Evolutionary conservation across 2,329 filamentous ascomycete species (phyloP).

Genomic region (Fonsecaea monophora): DNA sequence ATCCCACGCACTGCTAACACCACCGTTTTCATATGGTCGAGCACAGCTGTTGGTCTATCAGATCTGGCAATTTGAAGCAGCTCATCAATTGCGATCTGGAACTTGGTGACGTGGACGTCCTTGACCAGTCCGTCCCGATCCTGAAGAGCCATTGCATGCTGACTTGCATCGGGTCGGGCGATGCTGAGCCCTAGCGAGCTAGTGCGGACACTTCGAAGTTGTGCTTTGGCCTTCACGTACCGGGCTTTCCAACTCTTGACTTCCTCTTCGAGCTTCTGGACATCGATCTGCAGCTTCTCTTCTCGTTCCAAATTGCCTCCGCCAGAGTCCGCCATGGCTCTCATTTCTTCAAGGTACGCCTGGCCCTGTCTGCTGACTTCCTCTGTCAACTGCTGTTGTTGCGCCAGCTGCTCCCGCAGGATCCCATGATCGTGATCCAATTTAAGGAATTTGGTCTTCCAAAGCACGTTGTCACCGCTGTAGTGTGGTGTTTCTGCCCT

Average conservation of each 20-base stretch:
- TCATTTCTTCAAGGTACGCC: constrained; percentile 87
- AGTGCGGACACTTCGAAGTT: constrained; percentile 79
- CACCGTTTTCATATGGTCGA: constrained; percentile 86
- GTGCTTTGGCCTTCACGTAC: constrained; percentile 86
- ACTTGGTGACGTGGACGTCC: constrained; percentile 91
- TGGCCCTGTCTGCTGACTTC: constrained; percentile 86
- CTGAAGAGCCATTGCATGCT: constrained; percentile 70
- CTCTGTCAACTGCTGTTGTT: constrained; percentile 83
- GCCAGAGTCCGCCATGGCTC: constrained; percentile 79
- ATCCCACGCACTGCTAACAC: constrained; percentile 83
- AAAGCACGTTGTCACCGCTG: constrained; percentile 39
- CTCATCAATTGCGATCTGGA: constrained; percentile 93
- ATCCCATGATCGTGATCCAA: constrained; percentile 70
- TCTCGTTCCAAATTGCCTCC: constrained; percentile 81
- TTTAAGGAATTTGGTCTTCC: constrained; percentile 65
- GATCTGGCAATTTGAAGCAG: constrained; percentile 77
- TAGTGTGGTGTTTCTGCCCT: constrained; percentile 31
- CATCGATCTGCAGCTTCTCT: constrained; percentile 74
- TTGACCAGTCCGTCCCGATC: constrained; percentile 79
- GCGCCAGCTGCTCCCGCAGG: constrained; percentile 67
- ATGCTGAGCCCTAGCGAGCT: constrained; percentile 75
- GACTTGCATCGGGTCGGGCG: constrained; percentile 48
- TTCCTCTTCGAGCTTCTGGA: constrained; percentile 79
- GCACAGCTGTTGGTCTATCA: constrained; percentile 74
- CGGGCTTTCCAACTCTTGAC: constrained; percentile 88